Evolutionary conservation across 1,284 basidiomycete species (phyloP), one percentile per base, ranked within the genome.

Genomic region (Pseudozyma flocculosa): DNA sequence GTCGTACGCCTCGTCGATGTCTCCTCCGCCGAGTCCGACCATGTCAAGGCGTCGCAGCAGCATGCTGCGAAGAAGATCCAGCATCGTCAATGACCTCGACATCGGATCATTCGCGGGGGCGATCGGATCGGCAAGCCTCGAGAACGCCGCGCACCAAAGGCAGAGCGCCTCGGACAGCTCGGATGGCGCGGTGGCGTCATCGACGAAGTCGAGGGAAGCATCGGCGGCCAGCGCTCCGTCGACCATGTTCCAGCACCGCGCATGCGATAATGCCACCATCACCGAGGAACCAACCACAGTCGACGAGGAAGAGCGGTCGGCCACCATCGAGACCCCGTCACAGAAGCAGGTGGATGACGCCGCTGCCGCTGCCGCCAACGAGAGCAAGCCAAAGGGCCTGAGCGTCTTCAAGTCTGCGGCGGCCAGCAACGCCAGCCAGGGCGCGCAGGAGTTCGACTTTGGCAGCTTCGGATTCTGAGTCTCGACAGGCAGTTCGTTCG

Each of bases 381-480:
- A 43, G 29, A 48, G 54, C 1, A 62, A 59, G 41, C 66, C 65
- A 37, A 51, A 58, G 34, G 66, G 66, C 10, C 50, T 65, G 40
- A 60, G 66, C 41, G 37, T 61, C 29, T 65, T 69, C 54, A 69
- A 65, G 37, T 56, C 47, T 30, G 62, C 59, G 2, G 59, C 67
- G 13, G 58, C 56, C 1, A 66, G 59, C 46, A 59, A 57, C 41
- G 60, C 52, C 42, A 55, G 62, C 34, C 68, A 70, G 45, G 68
- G 68, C 1, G 68, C 68, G 7, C 65, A 68, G 41, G 68, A 71
- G 30, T 71, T 71, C 24, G 57, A 61, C 51, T 66, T 71, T 45
- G 40, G 59, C 53, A 62, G 53, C 23, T 71, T 71, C 40, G 68
- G 59, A n/a, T 70, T 70, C 45, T 70, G 48, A 57, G 13, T 5